phyloP scores from a whole-genome alignment of 176 grass and related monocot species.

The Neostapfia colusana region DNA sequence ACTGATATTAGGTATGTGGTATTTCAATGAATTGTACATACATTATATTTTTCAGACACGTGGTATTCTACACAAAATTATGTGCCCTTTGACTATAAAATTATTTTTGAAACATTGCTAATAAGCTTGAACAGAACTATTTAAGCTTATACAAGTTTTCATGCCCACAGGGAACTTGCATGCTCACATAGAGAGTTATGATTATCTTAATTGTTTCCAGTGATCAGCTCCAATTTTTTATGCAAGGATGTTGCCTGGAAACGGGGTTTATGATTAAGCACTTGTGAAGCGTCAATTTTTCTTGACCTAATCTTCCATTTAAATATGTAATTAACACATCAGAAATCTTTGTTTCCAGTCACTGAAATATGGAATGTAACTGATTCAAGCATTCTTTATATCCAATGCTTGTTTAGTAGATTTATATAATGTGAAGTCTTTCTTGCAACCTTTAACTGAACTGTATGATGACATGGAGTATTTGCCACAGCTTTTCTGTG shows the following conservation, averaged over 20 bases:
- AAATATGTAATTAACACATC: not conserved
- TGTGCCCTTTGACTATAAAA: not conserved
- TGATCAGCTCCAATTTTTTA: not conserved
- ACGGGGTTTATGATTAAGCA: not conserved
- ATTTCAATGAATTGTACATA: constrained; percentile 8
- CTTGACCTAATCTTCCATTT: not conserved
- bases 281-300: not conserved
- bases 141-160: constrained; percentile 13
- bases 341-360: not conserved
- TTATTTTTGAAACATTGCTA: not conserved
- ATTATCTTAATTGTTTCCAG: not conserved
- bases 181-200: not conserved
- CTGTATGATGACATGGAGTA: constrained; percentile 9
- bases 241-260: not conserved
- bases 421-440: not conserved
- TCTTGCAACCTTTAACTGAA: not conserved
- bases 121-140: constrained; percentile 14
- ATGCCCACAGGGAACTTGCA: not conserved
- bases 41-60: not conserved
- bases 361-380: not conserved
- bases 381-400: not conserved
- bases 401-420: not conserved
- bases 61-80: not conserved
- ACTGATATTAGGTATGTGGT: constrained; percentile 79
- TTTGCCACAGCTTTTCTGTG: constrained; percentile 65